A percentile compares a stretch with the other conserved stretches of the same genome.
phyloP scores from a whole-genome alignment of 768 basidiomycete species.

The Antrodiella citrinella region DNA sequence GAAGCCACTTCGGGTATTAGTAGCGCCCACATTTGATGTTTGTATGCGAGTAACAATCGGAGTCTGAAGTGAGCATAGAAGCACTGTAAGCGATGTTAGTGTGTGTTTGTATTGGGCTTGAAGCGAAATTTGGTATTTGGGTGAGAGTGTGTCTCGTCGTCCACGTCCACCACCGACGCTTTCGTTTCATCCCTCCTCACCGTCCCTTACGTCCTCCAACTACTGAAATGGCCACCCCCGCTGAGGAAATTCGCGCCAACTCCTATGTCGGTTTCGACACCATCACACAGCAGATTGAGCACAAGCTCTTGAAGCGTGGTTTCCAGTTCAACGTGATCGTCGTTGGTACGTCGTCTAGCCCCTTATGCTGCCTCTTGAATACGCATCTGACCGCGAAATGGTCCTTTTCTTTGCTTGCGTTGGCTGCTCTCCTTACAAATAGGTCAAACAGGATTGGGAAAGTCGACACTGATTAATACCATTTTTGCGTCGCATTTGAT shows the following conservation, averaged over 20 bases:
- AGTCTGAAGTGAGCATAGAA: neutral
- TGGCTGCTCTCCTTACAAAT: conserved; percentile 6
- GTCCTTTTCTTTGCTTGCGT: neutral
- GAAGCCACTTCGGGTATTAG: too few relatives aligned
- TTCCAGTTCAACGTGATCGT: conserved; percentile 99
- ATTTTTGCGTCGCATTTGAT: conserved; percentile 98
- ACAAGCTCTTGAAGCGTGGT: conserved; percentile 97
- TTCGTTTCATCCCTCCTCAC: neutral
- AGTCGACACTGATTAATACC: conserved; percentile 98
- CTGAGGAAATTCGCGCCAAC: conserved; percentile 80
- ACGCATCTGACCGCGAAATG: neutral
- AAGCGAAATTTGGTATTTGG: neutral
- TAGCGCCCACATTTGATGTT: too few relatives aligned
- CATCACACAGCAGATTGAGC: conserved; percentile 96
- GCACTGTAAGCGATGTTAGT: neutral
- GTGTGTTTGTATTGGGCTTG: neutral
- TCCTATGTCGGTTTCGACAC: conserved; percentile 98
- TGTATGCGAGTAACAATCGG: too few relatives aligned
- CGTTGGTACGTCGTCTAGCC: conserved; percentile 57
- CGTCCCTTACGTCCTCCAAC: neutral
- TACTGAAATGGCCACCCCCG: conserved; percentile 36
- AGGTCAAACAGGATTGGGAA: conserved; percentile 98
- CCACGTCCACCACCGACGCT: neutral
- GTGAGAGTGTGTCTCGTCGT: too few relatives aligned
- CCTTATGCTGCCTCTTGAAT: neutral